Base-by-base conservation (phyloP, 2,329 filamentous ascomycete species). In the Aspergillus latus region DNA sequence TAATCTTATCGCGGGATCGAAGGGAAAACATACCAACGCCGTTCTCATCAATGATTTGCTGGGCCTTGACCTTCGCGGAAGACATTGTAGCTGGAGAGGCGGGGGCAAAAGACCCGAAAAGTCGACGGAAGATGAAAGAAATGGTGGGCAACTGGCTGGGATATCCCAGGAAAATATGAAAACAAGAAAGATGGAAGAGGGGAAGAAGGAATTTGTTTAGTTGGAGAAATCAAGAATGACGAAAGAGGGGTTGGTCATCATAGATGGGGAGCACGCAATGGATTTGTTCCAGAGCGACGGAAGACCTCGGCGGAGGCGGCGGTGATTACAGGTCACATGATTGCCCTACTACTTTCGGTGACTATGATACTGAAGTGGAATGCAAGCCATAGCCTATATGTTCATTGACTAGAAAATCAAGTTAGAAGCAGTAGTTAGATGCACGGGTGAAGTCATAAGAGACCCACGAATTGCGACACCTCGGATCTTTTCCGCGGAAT, bases 31-130 rank as follows among this genome's bases (percentile, higher is more conserved):
- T 81, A 90, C 88, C 87, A 75, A 96, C 92, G 68, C 85, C 78
- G 79, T 96, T 94, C 71, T 92, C 87, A 76, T 94, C 85, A 75
- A 97, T 96, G 78, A 97, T 87, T 70, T 81, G 76, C 76, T 96
- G 86, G 60, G 89, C 90, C 78, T 95, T 95, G 62, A 84, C 82
- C 78, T 89, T 90, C 70, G 90, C 89, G 72, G 88, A 85, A 70
- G 90, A 87, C 89, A 96, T 95, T 68, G 78, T 84, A 77, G 84
- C 81, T 66, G 88, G 81, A 59, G 75, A 80, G 64, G 80, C 60
- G 42, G 66, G 77, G 74, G 82, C 79, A 72, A 78, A 73, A 52
- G 81, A 74, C 67, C 79, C 79, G 76, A 96, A 94, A 72, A 95
- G 81, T 72, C 84, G 82, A 70, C 86, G 83, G 70, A 89, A 77